These are phyloP conservation scores for Arabidopsis lyrata DNA, from an alignment of 441 rosid genomes.

Conservation along the genomic window DNA sequence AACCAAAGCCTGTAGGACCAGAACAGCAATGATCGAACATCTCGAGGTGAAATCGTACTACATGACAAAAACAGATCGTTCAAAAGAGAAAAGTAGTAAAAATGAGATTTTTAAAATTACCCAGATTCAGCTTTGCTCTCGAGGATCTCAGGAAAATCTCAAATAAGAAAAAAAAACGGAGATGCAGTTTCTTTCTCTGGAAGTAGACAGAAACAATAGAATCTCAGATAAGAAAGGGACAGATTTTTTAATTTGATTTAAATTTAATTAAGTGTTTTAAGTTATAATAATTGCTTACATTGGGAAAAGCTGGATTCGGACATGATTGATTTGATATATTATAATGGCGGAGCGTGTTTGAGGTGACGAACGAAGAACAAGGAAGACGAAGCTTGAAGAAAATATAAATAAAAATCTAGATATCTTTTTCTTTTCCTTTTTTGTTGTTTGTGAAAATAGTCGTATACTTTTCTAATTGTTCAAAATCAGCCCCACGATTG, in stretches of 20 bases:
- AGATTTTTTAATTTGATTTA: not conserved
- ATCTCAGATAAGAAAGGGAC: slow-evolving; percentile 27
- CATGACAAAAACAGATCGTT: slow-evolving; percentile 27
- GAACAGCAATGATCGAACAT: slow-evolving; percentile 9
- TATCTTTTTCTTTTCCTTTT: not conserved
- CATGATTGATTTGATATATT: slow-evolving; percentile 38
- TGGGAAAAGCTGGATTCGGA: slow-evolving; percentile 34
- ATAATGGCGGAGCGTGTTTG: slow-evolving; percentile 28
- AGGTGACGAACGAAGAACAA: slow-evolving; percentile 23
- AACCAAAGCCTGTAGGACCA: slow-evolving; percentile 9
- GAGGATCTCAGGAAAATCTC: slow-evolving; percentile 31
- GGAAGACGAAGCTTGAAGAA: slow-evolving; percentile 22
- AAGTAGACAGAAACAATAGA: slow-evolving; percentile 13
- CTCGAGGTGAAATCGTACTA: slow-evolving; percentile 2
- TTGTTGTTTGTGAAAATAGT: not conserved
- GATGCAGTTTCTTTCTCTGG: slow-evolving; percentile 25
- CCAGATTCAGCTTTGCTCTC: slow-evolving; percentile 39
- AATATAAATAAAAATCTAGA: slow-evolving; percentile 19
- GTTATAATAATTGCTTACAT: not conserved
- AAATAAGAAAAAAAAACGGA: slow-evolving; percentile 1
- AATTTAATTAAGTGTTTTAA: not conserved
- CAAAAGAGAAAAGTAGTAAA: slow-evolving; percentile 16
- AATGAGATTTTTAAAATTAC: slow-evolving; percentile 33
- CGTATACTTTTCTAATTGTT: slow-evolving; percentile 29
- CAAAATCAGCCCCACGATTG: slow-evolving; percentile 27